phyloP scores from a whole-genome alignment of 371 early-diverging fungal genomes.

The Phascolomyces articulosus region DNA sequence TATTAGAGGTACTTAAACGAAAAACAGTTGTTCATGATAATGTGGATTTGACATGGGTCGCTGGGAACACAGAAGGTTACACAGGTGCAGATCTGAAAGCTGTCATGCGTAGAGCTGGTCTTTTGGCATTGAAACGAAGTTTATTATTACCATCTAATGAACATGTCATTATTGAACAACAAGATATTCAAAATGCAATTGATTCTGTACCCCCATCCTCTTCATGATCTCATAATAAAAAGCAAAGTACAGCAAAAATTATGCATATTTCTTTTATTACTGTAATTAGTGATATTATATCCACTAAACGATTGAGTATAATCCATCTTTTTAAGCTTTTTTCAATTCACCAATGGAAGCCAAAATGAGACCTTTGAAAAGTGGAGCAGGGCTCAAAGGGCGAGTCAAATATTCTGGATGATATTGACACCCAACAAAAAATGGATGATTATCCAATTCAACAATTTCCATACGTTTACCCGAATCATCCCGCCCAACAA shows the following conservation, averaged over 20 bases:
- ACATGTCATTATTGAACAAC: conserved; percentile 3
- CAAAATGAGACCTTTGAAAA: conserved; percentile 92
- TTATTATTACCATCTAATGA: not conserved
- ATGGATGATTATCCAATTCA: conserved; percentile 93
- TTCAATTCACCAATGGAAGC: conserved; percentile 69
- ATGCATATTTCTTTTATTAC: too few species aligned
- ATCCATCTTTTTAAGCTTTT: not conserved
- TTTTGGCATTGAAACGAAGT: conserved; percentile 54
- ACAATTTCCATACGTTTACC: conserved; percentile 98
- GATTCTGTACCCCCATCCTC: not conserved
- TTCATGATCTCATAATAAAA: too few species aligned
- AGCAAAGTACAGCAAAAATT: too few species aligned
- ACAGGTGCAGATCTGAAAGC: conserved; percentile 89
- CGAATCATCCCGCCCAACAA: conserved; percentile 94
- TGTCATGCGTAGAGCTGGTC: conserved; percentile 76
- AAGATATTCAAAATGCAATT: conserved; percentile 8
- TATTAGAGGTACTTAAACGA: conserved; percentile 67
- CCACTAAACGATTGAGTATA: too few species aligned
- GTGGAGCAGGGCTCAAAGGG: conserved; percentile 91
- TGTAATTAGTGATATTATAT: too few species aligned
- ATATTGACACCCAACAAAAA: conserved; percentile 97
- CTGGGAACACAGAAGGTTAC: conserved; percentile 53
- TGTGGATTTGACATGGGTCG: conserved; percentile 59
- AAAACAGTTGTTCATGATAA: conserved; percentile 49
- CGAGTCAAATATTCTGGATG: conserved; percentile 99